These are phyloP conservation scores for Achaetomium macrosporum DNA, from an alignment of 2,329 filamentous ascomycete genomes.

Conservation along the genomic window DNA sequence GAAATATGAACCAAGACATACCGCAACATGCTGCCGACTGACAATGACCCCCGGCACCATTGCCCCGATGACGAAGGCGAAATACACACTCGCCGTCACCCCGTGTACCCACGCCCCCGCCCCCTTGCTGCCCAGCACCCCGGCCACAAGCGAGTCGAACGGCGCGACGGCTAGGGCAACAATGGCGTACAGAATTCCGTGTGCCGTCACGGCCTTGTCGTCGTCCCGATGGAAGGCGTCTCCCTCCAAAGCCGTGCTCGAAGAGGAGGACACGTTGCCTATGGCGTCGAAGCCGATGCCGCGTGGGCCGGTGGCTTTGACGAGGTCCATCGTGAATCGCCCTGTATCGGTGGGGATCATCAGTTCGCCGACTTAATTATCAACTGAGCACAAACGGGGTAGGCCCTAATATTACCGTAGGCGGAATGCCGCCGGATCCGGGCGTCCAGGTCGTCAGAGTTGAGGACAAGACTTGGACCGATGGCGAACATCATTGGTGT, in stretches of 20 bases:
- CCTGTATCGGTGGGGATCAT: slow-evolving; percentile 1
- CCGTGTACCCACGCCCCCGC: slow-evolving; percentile 18
- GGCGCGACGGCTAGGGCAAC: slow-evolving; percentile 23
- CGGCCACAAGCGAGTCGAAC: slow-evolving; percentile 21
- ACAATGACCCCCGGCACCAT: slow-evolving; percentile 23
- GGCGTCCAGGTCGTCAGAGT: slow-evolving; percentile 19
- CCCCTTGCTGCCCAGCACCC: slow-evolving; percentile 17
- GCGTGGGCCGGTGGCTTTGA: slow-evolving; percentile 17
- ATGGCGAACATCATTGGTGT: slow-evolving; percentile 25
- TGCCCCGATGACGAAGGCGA: slow-evolving; percentile 21
- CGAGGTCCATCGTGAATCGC: slow-evolving; percentile 19
- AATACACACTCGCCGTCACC: slow-evolving; percentile 16
- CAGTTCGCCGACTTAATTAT: not conserved
- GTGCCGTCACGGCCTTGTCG: slow-evolving; percentile 19
- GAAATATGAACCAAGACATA: slow-evolving; percentile 1
- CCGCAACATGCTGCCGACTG: slow-evolving; percentile 20
- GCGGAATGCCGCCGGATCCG: slow-evolving; percentile 22
- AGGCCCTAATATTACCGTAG: slow-evolving; percentile 18
- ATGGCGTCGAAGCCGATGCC: slow-evolving; percentile 13
- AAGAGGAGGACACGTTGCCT: not conserved
- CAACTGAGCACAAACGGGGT: not conserved
- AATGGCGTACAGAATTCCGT: slow-evolving; percentile 24
- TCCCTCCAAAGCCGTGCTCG: slow-evolving; percentile 4
- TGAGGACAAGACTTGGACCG: slow-evolving; percentile 17
- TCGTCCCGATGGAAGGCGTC: slow-evolving; percentile 5